Evolutionary conservation across 2,329 filamentous ascomycete genomes (phyloP).

Genomic region (Nemania sp.): DNA sequence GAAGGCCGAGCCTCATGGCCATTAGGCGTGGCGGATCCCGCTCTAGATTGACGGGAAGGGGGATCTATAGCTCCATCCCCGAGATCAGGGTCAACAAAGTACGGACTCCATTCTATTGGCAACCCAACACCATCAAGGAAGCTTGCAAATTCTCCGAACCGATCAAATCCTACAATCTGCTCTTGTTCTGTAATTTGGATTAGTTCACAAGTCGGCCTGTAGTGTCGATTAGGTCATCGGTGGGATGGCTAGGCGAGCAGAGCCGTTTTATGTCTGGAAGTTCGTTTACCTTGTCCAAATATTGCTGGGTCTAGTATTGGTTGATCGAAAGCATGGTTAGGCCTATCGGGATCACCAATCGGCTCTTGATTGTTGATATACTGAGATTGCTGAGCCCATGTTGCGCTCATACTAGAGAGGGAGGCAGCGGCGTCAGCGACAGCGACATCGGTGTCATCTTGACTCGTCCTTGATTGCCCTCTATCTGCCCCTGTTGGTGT

Average conservation of each 20-base stretch:
- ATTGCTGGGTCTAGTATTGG: too few relatives aligned
- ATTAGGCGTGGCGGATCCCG: neutral
- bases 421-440: constrained; percentile 13
- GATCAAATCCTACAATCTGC: neutral
- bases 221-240: too few relatives aligned
- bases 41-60: constrained; percentile 3
- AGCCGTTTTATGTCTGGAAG: too few relatives aligned
- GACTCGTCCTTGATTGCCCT: too few relatives aligned
- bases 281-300: too few relatives aligned
- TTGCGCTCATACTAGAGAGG: constrained; percentile 14
- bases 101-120: constrained; percentile 8
- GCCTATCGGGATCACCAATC: neutral
- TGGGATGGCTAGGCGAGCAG: too few relatives aligned
- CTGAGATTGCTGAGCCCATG: constrained; percentile 15
- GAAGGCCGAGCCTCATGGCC: neutral
- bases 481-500: neutral
- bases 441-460: neutral
- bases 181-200: neutral
- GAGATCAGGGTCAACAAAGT: constrained; percentile 1
- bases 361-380: constrained; percentile 7
- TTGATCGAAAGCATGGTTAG: neutral
- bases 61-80: neutral
- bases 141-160: constrained; percentile 5
- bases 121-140: constrained; percentile 12
- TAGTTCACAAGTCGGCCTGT: neutral